Evolutionary conservation across 345 rosid genomes (phyloP).

Genomic region (Pistacia atlantica): DNA sequence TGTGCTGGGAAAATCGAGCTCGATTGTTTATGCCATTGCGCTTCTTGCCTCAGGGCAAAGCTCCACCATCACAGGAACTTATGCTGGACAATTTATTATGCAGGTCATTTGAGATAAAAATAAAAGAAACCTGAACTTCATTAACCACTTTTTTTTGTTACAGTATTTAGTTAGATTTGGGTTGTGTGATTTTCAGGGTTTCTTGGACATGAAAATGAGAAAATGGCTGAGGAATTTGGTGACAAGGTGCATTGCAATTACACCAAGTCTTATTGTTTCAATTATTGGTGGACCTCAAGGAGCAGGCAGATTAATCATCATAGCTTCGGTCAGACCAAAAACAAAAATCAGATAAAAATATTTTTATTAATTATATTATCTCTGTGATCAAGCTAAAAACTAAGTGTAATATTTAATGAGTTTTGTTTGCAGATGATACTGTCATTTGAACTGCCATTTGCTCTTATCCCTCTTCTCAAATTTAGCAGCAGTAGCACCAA

Average conservation of each 20-base stretch:
- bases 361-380: no score
- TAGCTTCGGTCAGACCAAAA: constrained; percentile 52
- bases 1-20: constrained; percentile 64
- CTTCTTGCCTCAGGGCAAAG: constrained; percentile 75
- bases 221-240: constrained; percentile 59
- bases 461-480: constrained; percentile 71
- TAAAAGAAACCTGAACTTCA: not conserved
- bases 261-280: constrained; percentile 62
- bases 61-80: constrained; percentile 70
- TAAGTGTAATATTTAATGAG: not conserved
- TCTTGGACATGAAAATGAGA: constrained; percentile 62
- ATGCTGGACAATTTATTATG: constrained; percentile 72
- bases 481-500: constrained; percentile 66
- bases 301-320: constrained; percentile 59
- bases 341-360: no score
- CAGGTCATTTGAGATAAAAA: constrained; percentile 32
- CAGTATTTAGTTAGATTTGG: not conserved
- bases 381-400: not conserved
- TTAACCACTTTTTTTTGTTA: no score
- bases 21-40: constrained; percentile 55
- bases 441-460: constrained; percentile 76
- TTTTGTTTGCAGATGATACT: constrained; percentile 58
- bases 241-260: constrained; percentile 62
- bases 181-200: constrained; percentile 43
- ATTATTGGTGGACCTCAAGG: constrained; percentile 62